phyloP scores from a whole-genome alignment of 2,329 filamentous ascomycete genomes.

The Exophiala sp. region DNA sequence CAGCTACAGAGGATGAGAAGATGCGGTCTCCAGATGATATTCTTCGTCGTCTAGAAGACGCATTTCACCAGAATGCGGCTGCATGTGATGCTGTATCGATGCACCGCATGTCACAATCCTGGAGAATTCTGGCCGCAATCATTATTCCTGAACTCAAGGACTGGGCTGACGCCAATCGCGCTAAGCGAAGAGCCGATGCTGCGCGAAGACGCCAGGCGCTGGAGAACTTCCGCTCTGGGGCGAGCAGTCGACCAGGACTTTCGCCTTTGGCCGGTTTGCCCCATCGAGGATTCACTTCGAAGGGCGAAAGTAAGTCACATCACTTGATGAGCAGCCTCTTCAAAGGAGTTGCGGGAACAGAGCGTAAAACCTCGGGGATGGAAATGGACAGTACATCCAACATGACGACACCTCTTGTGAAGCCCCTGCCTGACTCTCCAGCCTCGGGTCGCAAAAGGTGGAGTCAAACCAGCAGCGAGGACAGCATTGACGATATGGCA shows the following conservation, averaged over 20 bases:
- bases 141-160: slow-evolving; percentile 48
- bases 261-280: slow-evolving; percentile 20
- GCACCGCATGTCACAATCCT: slow-evolving; percentile 55
- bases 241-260: slow-evolving; percentile 2
- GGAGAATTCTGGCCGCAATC: slow-evolving; percentile 54
- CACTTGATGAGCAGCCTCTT: slow-evolving; percentile 43
- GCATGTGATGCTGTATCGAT: slow-evolving; percentile 50
- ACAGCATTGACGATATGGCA: slow-evolving; percentile 37
- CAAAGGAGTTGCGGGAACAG: slow-evolving; percentile 41
- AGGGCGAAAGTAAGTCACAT: slow-evolving; percentile 30
- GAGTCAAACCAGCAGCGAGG: slow-evolving; percentile 33
- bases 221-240: slow-evolving; percentile 17
- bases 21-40: slow-evolving; percentile 28
- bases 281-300: slow-evolving; percentile 9
- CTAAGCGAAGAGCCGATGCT: slow-evolving; percentile 32
- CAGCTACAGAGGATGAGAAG: slow-evolving; percentile 33
- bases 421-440: slow-evolving; percentile 45
- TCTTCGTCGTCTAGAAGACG: slow-evolving; percentile 37
- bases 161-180: slow-evolving; percentile 36
- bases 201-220: slow-evolving; percentile 14
- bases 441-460: slow-evolving; percentile 32
- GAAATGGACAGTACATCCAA: slow-evolving; percentile 53
- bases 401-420: slow-evolving; percentile 54
- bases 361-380: slow-evolving; percentile 32
- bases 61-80: slow-evolving; percentile 53